phyloP scores from a whole-genome alignment of 2,329 filamentous ascomycete genomes.

The Neopestalotiopsis rosae region DNA sequence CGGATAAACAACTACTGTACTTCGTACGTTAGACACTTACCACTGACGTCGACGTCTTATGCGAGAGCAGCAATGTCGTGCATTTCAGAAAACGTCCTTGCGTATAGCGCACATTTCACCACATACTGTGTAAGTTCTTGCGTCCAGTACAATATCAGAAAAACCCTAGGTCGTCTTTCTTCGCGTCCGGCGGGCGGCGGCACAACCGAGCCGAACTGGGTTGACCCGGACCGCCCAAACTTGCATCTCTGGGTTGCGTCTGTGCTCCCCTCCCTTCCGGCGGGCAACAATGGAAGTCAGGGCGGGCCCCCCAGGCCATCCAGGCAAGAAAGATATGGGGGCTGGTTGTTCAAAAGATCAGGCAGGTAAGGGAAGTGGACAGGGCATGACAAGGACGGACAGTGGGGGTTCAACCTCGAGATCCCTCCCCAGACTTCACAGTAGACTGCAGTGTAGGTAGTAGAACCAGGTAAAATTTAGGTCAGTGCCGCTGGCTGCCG shows the following conservation, averaged over 20 bases:
- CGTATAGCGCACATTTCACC: not conserved
- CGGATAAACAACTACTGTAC: not conserved
- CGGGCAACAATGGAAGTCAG: not conserved
- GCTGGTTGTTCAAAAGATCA: not conserved
- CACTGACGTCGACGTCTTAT: not conserved
- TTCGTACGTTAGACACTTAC: not conserved
- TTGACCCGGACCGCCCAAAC: not conserved
- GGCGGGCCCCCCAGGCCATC: too few species aligned
- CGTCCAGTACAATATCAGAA: not conserved
- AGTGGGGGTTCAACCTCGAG: too few species aligned
- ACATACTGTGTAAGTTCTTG: too few species aligned
- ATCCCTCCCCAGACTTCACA: too few species aligned
- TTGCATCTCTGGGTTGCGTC: conserved; percentile 1
- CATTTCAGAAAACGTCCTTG: not conserved
- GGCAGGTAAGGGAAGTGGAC: not conserved
- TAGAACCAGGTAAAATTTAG: too few species aligned
- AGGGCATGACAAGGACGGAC: too few species aligned
- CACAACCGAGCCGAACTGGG: not conserved
- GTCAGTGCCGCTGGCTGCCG: not conserved
- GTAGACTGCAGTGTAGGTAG: too few species aligned
- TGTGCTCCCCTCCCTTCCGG: not conserved
- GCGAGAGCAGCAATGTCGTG: not conserved
- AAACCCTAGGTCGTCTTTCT: not conserved
- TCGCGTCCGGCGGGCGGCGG: not conserved
- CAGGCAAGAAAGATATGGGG: not conserved